Evolutionary conservation across 139 green algal genomes (phyloP), one percentile per base, ranked within the genome.

Genomic region (Chlorella sp.): DNA sequence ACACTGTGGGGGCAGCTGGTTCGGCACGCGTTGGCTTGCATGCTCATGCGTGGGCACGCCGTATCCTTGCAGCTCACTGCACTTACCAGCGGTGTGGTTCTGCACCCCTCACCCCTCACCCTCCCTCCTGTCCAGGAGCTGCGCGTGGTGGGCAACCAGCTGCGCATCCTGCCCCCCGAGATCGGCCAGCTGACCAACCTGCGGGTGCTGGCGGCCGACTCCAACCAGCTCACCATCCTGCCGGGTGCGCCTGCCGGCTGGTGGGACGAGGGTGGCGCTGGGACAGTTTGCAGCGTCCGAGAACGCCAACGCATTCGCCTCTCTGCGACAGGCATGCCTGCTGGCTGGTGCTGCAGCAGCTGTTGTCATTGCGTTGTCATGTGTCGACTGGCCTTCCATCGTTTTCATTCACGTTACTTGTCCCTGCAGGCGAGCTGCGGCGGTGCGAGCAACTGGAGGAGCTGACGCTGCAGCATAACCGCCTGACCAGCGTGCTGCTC

Each of bases 391-490:
- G n/a, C n/a, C n/a, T n/a, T n/a, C n/a, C n/a, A n/a, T n/a, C n/a
- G n/a, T n/a, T n/a, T n/a, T n/a, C n/a, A n/a, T n/a, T n/a, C n/a
- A n/a, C n/a, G n/a, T n/a, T 51, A 9, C 41, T 30, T 0, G 28
- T 13, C 22, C 32, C 11, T 38, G 85, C 93, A 95, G 92, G 90
- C 58, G 94, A 97, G 87, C 89, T 97, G 86, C 87, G 90, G 20
- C 81, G 54, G 72, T 98, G 93, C 87, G 76, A 54, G 34, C 40
- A 72, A 5, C 89, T 99, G 78, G 86, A 91, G n/a, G 89, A 96
- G 83, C 80, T 99, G 28, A 94, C 95, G 70, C 87, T 98, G 80
- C 93, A 98, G 91, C 77, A 89, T 86, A 99, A 99, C 92, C 85
- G 89, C 13, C 88, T 98, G 41, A 90, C 91, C 34, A 92, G 87